Conservation (phyloP, 1,284 basidiomycete genomes). For the Meripilus lineatus region DNA sequence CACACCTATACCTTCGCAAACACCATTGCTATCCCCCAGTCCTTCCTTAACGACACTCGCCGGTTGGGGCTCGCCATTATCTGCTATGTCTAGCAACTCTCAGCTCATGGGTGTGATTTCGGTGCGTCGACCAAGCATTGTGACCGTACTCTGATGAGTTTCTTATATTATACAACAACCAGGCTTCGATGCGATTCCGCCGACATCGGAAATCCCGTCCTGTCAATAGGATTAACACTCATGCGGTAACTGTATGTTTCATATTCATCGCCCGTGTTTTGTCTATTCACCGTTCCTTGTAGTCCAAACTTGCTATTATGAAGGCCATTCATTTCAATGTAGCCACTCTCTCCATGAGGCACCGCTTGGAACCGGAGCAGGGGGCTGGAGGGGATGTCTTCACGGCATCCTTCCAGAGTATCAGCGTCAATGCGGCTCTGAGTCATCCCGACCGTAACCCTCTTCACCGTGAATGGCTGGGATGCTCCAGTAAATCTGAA, state of each 20-base stretch:
- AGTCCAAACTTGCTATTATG: conserved; percentile 20
- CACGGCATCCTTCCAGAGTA: conserved; percentile 35
- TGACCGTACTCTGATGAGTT: conserved; percentile 6
- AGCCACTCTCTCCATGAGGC: conserved; percentile 18
- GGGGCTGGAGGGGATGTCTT: conserved; percentile 28
- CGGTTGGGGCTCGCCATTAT: no score
- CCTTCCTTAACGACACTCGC: no score
- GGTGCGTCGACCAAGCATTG: conserved; percentile 28
- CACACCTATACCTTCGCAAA: no score
- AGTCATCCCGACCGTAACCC: conserved; percentile 42
- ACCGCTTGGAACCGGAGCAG: conserved; percentile 13
- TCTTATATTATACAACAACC: neutral
- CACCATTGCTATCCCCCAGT: neutral
- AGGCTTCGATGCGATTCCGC: conserved; percentile 23
- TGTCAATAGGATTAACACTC: conserved; percentile 14
- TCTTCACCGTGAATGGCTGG: conserved; percentile 51
- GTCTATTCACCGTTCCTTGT: neutral
- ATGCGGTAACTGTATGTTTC: neutral
- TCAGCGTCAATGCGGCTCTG: conserved; percentile 35
- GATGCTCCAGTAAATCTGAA: conserved; percentile 31
- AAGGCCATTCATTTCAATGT: conserved; percentile 24
- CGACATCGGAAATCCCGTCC: conserved; percentile 14
- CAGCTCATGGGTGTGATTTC: conserved; percentile 39
- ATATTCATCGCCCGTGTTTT: neutral
- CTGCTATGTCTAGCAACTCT: conserved; percentile 23